Base-by-base conservation (phyloP, 164 flowering plant genomes). In the Vitis labrusca region DNA sequence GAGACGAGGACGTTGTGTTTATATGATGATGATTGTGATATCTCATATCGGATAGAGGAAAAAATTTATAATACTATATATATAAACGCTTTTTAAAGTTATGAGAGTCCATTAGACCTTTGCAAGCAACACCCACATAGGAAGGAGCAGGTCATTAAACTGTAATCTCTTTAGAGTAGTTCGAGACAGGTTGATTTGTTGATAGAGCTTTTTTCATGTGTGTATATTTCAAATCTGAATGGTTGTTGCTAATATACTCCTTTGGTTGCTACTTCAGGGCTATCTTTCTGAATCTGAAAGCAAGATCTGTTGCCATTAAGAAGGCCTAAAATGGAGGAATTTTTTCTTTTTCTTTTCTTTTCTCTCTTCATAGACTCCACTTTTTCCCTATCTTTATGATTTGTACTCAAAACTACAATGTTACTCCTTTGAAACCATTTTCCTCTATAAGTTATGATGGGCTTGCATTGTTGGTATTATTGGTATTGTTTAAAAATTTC, bases 221-320 rank as follows among this genome's bases (percentile, higher is more conserved):
- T 23, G 27, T 23, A 1, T 23, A 23, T 23, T 23, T 23, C 27
- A 23, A 23, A 23, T 51, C 0, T 51, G 54, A 9, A 9, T 14
- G 10, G 54, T 48, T 59, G 19, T 16, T 14, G 13, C 27, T 68
- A 51, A 68, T 29, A 29, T 57, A 52, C 56, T 23, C 17, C 27
- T 58, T 58, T 58, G 13, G 5, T 54, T 19, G 11, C 61, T 68
- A 64, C 29, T 47, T 64, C 83, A 88, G 92, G 92, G 83, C 72
- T 23, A 84, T 89, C 73, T 89, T 89, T 81, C 75, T 89, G 59
- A 89, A 87, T 69, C 81, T 89, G 66, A 86, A 82, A 74, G 91
- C 94, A 61, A 79, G 91, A 68, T 73, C 88, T 3, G 81, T 61
- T 27, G 74, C 83, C 3, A 68, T 78, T n/a, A 87, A 89, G 79